Conservation (phyloP, 768 basidiomycete species). For the Daedaleopsis nitida region DNA sequence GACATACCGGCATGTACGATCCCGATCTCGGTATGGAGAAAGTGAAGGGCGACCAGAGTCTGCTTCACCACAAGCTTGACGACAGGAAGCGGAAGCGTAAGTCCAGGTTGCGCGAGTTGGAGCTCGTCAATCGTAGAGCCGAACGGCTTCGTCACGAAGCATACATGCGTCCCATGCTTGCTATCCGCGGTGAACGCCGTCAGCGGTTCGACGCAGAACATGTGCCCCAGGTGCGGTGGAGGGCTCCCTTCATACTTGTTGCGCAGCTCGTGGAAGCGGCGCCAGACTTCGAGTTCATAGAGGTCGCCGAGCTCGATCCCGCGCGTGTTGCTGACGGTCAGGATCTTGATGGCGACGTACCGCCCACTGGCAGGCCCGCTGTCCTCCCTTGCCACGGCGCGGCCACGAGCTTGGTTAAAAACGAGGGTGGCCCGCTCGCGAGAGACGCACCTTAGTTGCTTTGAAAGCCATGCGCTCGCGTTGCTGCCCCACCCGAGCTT, state of each 20-base stretch:
- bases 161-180: background rate
- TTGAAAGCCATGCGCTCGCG: conserved; percentile 22
- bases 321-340: background rate
- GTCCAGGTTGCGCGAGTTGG: background rate
- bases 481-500: conserved; percentile 33
- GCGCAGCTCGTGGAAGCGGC: background rate
- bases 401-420: no score
- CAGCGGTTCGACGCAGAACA: background rate
- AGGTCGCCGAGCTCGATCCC: background rate
- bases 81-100: background rate
- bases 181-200: background rate
- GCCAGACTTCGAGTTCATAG: background rate
- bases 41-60: background rate
- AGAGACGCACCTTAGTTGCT: background rate
- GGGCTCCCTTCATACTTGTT: background rate
- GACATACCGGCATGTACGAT: background rate
- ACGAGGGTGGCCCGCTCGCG: background rate
- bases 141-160: conserved; percentile 2
- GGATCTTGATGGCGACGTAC: background rate
- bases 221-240: background rate
- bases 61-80: background rate
- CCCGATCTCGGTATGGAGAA: background rate
- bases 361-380: background rate
- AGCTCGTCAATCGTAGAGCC: conserved; percentile 4
- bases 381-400: background rate